Evolutionary conservation across 73 alveolate genomes (phyloP).

Genomic region (Paramecium tetraurelia): DNA sequence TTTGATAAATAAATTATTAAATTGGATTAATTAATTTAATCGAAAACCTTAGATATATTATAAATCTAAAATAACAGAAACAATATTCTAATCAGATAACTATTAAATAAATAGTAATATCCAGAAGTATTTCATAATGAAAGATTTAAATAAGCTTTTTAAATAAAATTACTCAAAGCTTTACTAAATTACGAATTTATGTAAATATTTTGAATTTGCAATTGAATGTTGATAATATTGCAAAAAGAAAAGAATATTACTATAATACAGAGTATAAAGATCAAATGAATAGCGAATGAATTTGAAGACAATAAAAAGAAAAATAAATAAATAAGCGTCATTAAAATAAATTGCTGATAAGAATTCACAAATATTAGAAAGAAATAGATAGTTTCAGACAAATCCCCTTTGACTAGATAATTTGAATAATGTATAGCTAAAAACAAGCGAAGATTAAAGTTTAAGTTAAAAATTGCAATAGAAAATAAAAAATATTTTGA

Average conservation of each 20-base stretch:
- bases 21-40: neutral
- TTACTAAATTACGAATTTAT: neutral
- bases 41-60: neutral
- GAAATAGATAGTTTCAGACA: conserved; percentile 67
- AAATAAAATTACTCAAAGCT: neutral
- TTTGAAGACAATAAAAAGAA: conserved; percentile 62
- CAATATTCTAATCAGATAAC: neutral
- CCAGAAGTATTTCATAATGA: neutral
- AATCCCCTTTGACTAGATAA: conserved; percentile 66
- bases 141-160: neutral
- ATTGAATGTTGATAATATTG: neutral
- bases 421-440: conserved; percentile 56
- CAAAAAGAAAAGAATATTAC: conserved; percentile 26
- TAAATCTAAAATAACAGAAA: neutral
- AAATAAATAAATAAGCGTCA: conserved; percentile 64
- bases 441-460: conserved; percentile 58
- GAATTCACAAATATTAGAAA: conserved; percentile 44
- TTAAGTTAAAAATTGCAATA: conserved; percentile 31
- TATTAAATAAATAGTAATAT: neutral
- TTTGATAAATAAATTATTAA: neutral
- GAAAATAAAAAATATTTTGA: conserved; percentile 61
- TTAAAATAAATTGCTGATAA: conserved; percentile 62
- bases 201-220: neutral
- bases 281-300: conserved; percentile 52
- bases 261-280: conserved; percentile 49